phyloP scores from a whole-genome alignment of 176 grass and related monocot species.

The Aegilops tauschii region DNA sequence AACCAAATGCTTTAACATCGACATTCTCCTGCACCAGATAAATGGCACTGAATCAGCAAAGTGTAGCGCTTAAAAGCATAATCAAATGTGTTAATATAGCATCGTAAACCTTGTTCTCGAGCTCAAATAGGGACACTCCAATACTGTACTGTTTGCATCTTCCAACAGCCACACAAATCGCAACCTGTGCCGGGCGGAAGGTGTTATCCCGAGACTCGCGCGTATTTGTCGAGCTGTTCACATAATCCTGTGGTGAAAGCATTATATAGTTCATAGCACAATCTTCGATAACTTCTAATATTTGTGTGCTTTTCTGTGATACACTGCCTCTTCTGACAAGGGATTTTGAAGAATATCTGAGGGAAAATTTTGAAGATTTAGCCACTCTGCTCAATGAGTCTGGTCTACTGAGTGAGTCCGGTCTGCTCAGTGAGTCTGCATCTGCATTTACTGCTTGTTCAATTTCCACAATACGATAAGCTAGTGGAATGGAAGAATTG shows the following conservation, averaged over 20 bases:
- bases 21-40: conserved; percentile 70
- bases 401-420: conserved; percentile 61
- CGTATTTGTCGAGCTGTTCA: conserved; percentile 50
- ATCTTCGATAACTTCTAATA: conserved; percentile 87
- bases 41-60: conserved; percentile 11
- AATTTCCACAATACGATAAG: conserved; percentile 79
- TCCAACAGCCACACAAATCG: conserved; percentile 70
- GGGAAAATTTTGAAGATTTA: conserved; percentile 89
- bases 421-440: conserved; percentile 52
- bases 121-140: conserved; percentile 89
- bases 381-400: conserved; percentile 65
- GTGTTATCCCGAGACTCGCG: conserved; percentile 55
- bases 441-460: conserved; percentile 73
- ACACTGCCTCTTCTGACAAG: conserved; percentile 58
- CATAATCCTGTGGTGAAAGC: conserved; percentile 92
- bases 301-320: conserved; percentile 60
- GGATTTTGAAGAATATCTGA: conserved; percentile 85
- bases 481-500: conserved; percentile 65
- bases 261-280: conserved; percentile 70
- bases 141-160: conserved; percentile 66
- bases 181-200: conserved; percentile 62
- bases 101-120: conserved; percentile 82
- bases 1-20: conserved; percentile 82
- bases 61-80: conserved; percentile 3
- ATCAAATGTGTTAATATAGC: not conserved